Conservation (phyloP, 192 early-diverging fungal species). For the Radiomyces spectabilis region DNA sequence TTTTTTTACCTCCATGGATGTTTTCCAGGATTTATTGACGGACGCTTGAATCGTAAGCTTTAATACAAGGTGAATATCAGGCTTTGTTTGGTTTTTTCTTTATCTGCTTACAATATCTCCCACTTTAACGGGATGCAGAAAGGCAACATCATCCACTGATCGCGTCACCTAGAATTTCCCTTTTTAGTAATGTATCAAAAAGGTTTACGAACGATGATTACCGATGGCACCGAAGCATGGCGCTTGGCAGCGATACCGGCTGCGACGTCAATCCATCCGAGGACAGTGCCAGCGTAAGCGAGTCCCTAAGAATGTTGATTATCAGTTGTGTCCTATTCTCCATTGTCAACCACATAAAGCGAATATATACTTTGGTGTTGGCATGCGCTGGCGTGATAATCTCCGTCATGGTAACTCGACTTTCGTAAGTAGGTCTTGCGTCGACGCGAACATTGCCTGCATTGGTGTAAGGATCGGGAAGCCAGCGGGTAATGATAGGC, state of each 20-base stretch:
- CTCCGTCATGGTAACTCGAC: conserved; percentile 52
- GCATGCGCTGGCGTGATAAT: conserved; percentile 39
- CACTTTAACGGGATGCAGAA: conserved; percentile 51
- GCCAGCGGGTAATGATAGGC: conserved; percentile 8
- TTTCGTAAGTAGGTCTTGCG: conserved; percentile 13
- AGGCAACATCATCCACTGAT: conserved; percentile 63
- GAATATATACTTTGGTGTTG: conserved; percentile 30
- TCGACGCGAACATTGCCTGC: conserved; percentile 14
- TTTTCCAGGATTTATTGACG: conserved; percentile 65
- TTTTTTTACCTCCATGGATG: conserved; percentile 71
- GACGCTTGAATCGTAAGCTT: conserved; percentile 48
- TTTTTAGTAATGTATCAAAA: neutral
- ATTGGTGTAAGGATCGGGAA: conserved; percentile 25
- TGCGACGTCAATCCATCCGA: conserved; percentile 61
- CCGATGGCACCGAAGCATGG: conserved; percentile 46
- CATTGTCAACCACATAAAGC: neutral
- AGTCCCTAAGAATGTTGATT: conserved; percentile 12
- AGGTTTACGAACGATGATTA: conserved; percentile 20
- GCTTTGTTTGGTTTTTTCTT: neutral
- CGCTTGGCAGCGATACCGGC: conserved; percentile 60
- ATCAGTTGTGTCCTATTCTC: neutral
- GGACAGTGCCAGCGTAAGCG: conserved; percentile 35
- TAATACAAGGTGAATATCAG: neutral
- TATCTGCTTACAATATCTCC: conserved; percentile 42
- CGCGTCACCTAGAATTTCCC: conserved; percentile 47